A percentile compares a stretch with the other conserved stretches of the same genome.
Evolutionary conservation across 805 yeast species (phyloP).

Genomic region (Clavispora phyllophila): DNA sequence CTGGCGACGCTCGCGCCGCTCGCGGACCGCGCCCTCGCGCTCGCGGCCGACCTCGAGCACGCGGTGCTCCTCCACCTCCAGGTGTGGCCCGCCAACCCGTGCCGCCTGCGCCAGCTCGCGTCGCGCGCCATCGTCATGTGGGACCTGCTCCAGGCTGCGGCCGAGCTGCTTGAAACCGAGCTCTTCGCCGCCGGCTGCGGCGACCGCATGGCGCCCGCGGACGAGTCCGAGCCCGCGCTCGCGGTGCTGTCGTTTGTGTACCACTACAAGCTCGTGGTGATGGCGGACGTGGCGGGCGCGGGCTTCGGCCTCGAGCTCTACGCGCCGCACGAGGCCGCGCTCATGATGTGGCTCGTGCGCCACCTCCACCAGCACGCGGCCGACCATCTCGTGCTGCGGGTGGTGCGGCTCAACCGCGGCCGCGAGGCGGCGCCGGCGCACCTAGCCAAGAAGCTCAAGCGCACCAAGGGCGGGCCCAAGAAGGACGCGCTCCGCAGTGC

Average conservation of each 20-base stretch:
- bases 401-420: slow-evolving; percentile 25
- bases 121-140: slow-evolving; percentile 54
- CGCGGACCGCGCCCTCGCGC: not conserved
- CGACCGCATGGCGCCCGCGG: slow-evolving; percentile 19
- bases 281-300: slow-evolving; percentile 66
- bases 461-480: slow-evolving; percentile 40
- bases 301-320: slow-evolving; percentile 76
- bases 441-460: slow-evolving; percentile 23
- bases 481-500: slow-evolving; percentile 33
- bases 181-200: slow-evolving; percentile 34
- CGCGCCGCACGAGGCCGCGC: slow-evolving; percentile 60
- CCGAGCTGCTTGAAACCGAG: slow-evolving; percentile 59
- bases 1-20: not conserved
- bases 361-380: slow-evolving; percentile 38
- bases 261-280: slow-evolving; percentile 57
- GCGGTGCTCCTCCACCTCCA: slow-evolving; percentile 32
- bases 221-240: slow-evolving; percentile 41
- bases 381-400: slow-evolving; percentile 42
- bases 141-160: slow-evolving; percentile 77
- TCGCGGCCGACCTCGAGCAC: slow-evolving; percentile 38
- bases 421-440: slow-evolving; percentile 5
- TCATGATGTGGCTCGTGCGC: slow-evolving; percentile 65
- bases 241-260: slow-evolving; percentile 71
- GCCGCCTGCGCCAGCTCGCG: slow-evolving; percentile 73
- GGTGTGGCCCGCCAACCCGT: slow-evolving; percentile 51